Evolutionary conservation across 2,329 filamentous ascomycete species (phyloP).

Genomic region (Pestalotiopsis fici): DNA sequence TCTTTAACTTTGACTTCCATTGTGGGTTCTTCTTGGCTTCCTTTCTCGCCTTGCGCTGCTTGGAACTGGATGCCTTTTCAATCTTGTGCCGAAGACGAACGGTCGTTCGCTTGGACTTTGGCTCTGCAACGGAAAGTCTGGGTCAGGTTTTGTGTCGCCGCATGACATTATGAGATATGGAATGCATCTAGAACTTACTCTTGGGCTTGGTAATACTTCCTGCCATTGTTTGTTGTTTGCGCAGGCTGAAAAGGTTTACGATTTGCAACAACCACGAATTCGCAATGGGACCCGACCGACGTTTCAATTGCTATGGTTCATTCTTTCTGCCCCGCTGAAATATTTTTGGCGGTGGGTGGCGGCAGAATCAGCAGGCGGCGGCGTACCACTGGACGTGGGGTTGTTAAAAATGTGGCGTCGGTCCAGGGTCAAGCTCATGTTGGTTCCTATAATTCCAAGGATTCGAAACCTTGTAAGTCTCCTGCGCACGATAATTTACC

Average conservation of each 20-base stretch:
- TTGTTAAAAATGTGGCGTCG: neutral
- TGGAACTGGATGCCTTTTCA: constrained; percentile 85
- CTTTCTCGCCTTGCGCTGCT: constrained; percentile 89
- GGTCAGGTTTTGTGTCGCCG: neutral
- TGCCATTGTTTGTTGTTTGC: constrained; percentile 21
- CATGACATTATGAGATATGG: neutral
- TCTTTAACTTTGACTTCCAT: constrained; percentile 95
- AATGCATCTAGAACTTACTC: constrained; percentile 22
- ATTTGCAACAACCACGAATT: neutral
- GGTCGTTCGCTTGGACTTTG: constrained; percentile 88
- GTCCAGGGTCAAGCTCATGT: neutral
- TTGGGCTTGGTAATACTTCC: constrained; percentile 30
- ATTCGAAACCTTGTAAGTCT: neutral
- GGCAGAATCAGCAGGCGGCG: neutral
- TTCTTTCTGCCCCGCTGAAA: constrained; percentile 5
- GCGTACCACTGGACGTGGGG: neutral
- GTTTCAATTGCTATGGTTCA: neutral
- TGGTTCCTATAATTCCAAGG: neutral
- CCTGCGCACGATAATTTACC: neutral
- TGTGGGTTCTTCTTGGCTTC: constrained; percentile 93
- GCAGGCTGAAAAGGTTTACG: neutral
- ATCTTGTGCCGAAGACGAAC: constrained; percentile 94
- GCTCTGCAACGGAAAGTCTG: constrained; percentile 58
- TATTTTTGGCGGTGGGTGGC: constrained; percentile 6
- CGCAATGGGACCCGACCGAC: neutral